Evolutionary conservation across 2,329 filamentous ascomycete genomes (phyloP), one percentile per base, ranked within the genome.

Genomic region (Passalora sequoiae): DNA sequence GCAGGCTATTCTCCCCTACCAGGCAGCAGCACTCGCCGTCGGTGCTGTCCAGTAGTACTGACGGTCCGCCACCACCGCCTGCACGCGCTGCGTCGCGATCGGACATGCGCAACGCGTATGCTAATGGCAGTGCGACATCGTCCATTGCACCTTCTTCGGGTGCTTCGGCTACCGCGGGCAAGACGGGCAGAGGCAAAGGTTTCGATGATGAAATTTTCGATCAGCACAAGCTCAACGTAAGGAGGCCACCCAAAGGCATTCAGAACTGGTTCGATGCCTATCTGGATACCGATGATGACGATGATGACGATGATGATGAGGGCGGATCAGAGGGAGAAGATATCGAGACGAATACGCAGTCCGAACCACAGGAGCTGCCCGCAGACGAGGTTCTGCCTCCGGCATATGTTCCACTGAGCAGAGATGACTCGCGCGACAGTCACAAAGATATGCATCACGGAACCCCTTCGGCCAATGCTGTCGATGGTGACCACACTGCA

Each of bases 201-300:
- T 59, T 61, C 44, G 61, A 61, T 42, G 61, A 61, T 20, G 67
- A 70, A 36, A 58, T 63, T 27, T 69, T 66, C 51, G 69, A 72
- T 47, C 68, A 62, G 51, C 63, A 69, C 42, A 74, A 74, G 56
- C 62, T 69, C 19, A 65, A 73, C 43, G 65, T 73, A 13, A 62
- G 69, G 25, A 60, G 69, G 24, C 71, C 71, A 12, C 70, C 70
- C 4, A 70, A 67, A 37, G 71, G 71, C 6, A 69, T 72, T 20
- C 62, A 72, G 46, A 68, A 74, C 47, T 74, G 71, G 71, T 74
- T 74, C 44, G 71, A 74, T 43, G 71, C 65, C 3, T 58, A 45
- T 30, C 30, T 51, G 16, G 55, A 60, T 20, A 58, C 59, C 4
- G 60, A 61, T 4, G 58, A 58, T 16, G 44, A 55, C 20, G 46